These are phyloP conservation scores for Elongisporangium senticosum DNA, from an alignment of 352 stramenopile species.

Conservation along the genomic window DNA sequence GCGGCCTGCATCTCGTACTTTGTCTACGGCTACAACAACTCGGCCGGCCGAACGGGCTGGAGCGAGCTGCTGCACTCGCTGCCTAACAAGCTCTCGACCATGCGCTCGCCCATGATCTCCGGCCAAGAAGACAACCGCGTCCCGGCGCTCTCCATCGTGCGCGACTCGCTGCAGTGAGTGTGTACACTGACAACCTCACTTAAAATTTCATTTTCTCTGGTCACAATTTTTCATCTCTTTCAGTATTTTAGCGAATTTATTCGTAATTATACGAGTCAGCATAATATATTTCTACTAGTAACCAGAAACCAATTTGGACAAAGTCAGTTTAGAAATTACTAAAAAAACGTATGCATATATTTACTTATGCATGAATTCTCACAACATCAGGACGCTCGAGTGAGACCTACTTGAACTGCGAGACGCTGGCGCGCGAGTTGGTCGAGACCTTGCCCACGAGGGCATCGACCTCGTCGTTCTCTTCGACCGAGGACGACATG, in stretches of 20 bases:
- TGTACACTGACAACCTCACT: too few species aligned
- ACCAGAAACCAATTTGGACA: too few species aligned
- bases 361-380: too few species aligned
- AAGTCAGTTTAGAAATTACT: not conserved
- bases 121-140: not conserved
- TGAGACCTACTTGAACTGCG: not conserved
- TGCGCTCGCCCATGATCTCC: constrained; percentile 53
- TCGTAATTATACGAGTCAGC: too few species aligned
- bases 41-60: constrained; percentile 13
- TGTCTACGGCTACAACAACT: constrained; percentile 17
- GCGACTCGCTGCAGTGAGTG: not conserved
- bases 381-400: too few species aligned
- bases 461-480: not conserved
- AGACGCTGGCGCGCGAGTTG: not conserved
- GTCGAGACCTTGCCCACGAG: not conserved
- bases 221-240: too few species aligned
- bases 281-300: too few species aligned
- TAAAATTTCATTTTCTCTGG: too few species aligned
- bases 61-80: constrained; percentile 11
- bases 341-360: not conserved
- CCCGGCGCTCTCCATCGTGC: not conserved
- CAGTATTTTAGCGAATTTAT: too few species aligned
- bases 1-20: constrained; percentile 18
- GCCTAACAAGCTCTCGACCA: constrained; percentile 30
- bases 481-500: constrained; percentile 19